Base-by-base conservation (phyloP, 2,329 filamentous ascomycete genomes). In the Sporothrix brunneoviolacea region DNA sequence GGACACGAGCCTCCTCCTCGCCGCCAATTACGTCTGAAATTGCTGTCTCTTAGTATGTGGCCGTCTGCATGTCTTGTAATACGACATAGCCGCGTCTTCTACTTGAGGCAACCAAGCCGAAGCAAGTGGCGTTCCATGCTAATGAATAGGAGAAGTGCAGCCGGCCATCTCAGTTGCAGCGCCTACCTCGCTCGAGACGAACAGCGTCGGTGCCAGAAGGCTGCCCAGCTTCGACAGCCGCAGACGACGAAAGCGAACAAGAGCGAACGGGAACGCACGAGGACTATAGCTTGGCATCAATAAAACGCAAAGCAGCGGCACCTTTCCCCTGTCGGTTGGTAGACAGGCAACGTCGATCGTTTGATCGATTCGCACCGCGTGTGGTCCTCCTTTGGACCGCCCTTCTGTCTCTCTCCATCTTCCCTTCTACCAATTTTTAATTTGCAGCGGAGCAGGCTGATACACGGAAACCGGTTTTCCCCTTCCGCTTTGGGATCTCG, bases 381-480 rank as follows among this genome's bases (percentile, higher is more conserved):
- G 8, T 19, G 30, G 21, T 16, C 39, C 16, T 38, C 18, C 36
- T 38, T 21, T 38, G 4, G 16, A 16, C 36, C 16, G 36, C 36
- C 36, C 6, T 38, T 38, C 36, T 37, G n/a, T 22, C 40, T 43
- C 41, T 16, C 27, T 33, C 40, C 10, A 15, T 28, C 19, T 46
- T 41, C 41, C 19, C 15, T 18, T 40, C 19, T 27, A n/a, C 16
- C 36, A 19, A n/a, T 39, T 39, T 22, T 36, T 37, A 41, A 36
- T 35, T 42, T 49, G 47, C 38, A 32, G 16, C 39, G 18, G 47
- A 28, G 41, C 21, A 35, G 33, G 33, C 45, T 52, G 50, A 44
- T 42, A 24, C 39, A 40, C 44, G 33, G 49, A 52, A 48, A 35
- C 50, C 19, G 38, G 38, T 32, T 47, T 48, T 38, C 10, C 37